A percentile compares a stretch with the other conserved stretches of the same genome.
phyloP scores from a whole-genome alignment of 106 monocot species.

The Platanthera zijinensis region DNA sequence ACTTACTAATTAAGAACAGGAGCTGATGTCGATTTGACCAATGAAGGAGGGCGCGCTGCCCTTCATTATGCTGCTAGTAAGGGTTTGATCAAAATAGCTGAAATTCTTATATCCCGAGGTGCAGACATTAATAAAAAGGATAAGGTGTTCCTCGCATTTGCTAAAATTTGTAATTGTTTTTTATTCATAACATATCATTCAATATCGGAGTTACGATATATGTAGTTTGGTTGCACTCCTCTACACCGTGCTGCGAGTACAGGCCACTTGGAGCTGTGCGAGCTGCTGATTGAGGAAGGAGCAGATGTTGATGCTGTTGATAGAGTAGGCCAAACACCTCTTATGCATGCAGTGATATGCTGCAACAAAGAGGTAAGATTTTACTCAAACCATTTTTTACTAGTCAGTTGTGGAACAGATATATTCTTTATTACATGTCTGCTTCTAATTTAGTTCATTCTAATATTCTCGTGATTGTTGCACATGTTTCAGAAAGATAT shows the following conservation, averaged over 20 bases:
- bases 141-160: conserved; percentile 27
- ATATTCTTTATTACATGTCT: background rate
- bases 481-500: no score
- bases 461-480: background rate
- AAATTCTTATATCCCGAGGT: conserved; percentile 62
- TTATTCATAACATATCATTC: background rate
- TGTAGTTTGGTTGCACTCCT: conserved; percentile 85
- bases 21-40: conserved; percentile 63
- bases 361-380: conserved; percentile 64
- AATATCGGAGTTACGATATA: background rate
- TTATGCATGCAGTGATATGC: conserved; percentile 82
- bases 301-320: conserved; percentile 79
- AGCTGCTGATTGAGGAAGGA: conserved; percentile 94
- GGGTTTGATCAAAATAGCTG: conserved; percentile 78
- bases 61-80: conserved; percentile 99
- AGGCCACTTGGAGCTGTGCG: conserved; percentile 72
- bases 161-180: background rate
- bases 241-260: conserved; percentile 89
- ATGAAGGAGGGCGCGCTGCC: conserved; percentile 78
- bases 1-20: conserved; percentile 28
- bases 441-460: background rate
- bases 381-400: background rate
- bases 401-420: background rate
- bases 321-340: conserved; percentile 73
- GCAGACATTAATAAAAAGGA: conserved; percentile 85